Evolutionary conservation across 2,329 filamentous ascomycete species (phyloP).

Genomic region (Pseudogymnoascus sp.): DNA sequence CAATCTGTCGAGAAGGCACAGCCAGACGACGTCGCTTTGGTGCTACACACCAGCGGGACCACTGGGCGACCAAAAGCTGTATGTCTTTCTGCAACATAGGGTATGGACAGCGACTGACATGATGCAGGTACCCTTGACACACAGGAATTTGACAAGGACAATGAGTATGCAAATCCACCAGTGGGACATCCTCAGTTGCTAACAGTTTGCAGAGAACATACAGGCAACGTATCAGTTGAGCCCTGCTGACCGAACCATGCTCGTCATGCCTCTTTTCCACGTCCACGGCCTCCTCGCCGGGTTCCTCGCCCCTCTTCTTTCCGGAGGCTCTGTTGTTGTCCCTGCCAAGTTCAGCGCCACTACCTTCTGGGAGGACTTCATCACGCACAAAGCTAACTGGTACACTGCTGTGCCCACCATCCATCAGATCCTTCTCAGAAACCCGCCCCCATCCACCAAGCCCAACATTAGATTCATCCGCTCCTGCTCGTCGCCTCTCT

Average conservation of each 20-base stretch:
- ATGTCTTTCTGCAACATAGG: conserved; percentile 24
- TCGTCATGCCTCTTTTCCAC: conserved; percentile 88
- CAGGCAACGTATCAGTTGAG: conserved; percentile 67
- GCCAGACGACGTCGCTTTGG: conserved; percentile 72
- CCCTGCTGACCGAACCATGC: conserved; percentile 65
- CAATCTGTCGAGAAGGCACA: conserved; percentile 46
- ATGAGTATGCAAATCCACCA: conserved; percentile 50
- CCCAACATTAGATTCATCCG: conserved; percentile 78
- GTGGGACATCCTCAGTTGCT: conserved; percentile 8
- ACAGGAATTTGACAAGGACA: conserved; percentile 71
- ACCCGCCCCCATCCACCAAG: conserved; percentile 56
- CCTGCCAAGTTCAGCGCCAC: conserved; percentile 72
- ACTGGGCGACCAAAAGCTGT: conserved; percentile 80
- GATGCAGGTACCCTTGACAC: conserved; percentile 65
- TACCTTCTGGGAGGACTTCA: conserved; percentile 76
- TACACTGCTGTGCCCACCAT: conserved; percentile 92
- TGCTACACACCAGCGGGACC: conserved; percentile 77
- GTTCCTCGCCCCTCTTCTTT: conserved; percentile 67
- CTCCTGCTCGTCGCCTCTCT: conserved; percentile 77
- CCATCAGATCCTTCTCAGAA: conserved; percentile 78
- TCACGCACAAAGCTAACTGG: conserved; percentile 70
- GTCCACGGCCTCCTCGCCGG: conserved; percentile 82
- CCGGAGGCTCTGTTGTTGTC: conserved; percentile 72
- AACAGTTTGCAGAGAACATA: conserved; percentile 54
- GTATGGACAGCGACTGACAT: neutral